Evolutionary conservation across 352 stramenopile species (phyloP).

Genomic region (Globisporangium canariense): DNA sequence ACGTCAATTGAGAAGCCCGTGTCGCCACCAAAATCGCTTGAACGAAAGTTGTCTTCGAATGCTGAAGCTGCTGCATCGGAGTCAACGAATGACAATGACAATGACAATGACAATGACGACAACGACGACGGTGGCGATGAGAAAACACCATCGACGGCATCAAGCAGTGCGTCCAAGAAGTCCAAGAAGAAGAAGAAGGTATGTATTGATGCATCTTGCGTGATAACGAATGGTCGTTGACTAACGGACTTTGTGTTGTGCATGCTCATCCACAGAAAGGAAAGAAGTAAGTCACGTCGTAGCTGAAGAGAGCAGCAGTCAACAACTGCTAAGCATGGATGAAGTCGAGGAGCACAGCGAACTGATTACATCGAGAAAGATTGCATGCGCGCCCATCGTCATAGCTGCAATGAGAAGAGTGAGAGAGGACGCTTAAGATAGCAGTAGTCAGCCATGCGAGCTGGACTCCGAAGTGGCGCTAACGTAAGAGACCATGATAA

Average conservation of each 20-base stretch:
- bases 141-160: constrained; percentile 21
- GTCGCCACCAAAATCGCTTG: constrained; percentile 20
- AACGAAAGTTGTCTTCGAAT: constrained; percentile 6
- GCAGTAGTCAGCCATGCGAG: background rate
- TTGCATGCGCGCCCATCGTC: too few relatives aligned
- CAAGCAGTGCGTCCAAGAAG: constrained; percentile 40
- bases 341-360: too few relatives aligned
- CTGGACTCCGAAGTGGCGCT: background rate
- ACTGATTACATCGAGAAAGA: too few relatives aligned
- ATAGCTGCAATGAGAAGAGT: background rate
- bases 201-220: background rate
- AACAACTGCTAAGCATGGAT: too few relatives aligned
- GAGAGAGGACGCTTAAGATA: background rate
- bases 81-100: constrained; percentile 18
- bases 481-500: background rate
- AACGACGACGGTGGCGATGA: constrained; percentile 31
- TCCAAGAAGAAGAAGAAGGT: constrained; percentile 79
- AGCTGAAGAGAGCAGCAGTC: background rate
- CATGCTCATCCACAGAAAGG: background rate
- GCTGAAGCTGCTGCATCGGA: background rate
- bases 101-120: constrained; percentile 29
- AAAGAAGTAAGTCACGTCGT: constrained; percentile 2
- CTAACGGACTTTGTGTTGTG: background rate
- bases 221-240: background rate
- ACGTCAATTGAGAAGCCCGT: constrained; percentile 15